Base-by-base conservation (phyloP, 2,329 filamentous ascomycete genomes). In the Pseudogymnoascus sp. region DNA sequence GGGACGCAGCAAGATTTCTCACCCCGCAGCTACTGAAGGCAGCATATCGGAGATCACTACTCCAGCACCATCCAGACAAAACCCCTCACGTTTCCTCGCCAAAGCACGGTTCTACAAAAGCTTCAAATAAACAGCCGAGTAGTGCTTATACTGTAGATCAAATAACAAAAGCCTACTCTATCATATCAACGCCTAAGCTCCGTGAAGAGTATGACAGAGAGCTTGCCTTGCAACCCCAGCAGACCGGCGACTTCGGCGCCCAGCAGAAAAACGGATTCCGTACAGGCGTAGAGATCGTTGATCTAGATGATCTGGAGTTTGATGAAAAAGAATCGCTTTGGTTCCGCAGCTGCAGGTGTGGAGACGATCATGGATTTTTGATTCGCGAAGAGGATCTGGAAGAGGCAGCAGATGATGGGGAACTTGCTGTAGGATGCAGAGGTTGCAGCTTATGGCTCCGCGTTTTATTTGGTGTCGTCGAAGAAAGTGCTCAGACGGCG, bases 381-480 rank as follows among this genome's bases (percentile, higher is more conserved):
- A 79, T 87, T 63, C 73, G 71, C 13, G 84, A 87, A 71, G 71
- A 70, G 7, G 82, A 87, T 68, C 72, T 88, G 56, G 80, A 83
- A 64, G 81, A 80, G 67, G 80, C 77, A 37, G 77, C 75, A 48
- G 79, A 82, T 57, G 75, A 80, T 63, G 80, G 83, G 7, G 82
- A 84, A 67, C 70, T 87, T 52, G 76, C 85, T 69, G 83, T 88
- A 38, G 84, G 82, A 9, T 88, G 84, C 67, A 75, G 76, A 60
- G 84, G 86, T 66, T 88, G 84, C 65, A 87, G 84, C 67, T 73
- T 88, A 48, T 87, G 83, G 83, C 70, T 87, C 58, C 78, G 79
- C 60, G 82, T 88, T 35, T 77, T 83, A 57, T 88, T 86, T 74
- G 82, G 80, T 7, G 76, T 84, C 12, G 71, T 82, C 26, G 78